Evolutionary conservation across 2,329 filamentous ascomycete species (phyloP), one percentile per base, ranked within the genome.

Genomic region (Graphiopsis chlorocephala): DNA sequence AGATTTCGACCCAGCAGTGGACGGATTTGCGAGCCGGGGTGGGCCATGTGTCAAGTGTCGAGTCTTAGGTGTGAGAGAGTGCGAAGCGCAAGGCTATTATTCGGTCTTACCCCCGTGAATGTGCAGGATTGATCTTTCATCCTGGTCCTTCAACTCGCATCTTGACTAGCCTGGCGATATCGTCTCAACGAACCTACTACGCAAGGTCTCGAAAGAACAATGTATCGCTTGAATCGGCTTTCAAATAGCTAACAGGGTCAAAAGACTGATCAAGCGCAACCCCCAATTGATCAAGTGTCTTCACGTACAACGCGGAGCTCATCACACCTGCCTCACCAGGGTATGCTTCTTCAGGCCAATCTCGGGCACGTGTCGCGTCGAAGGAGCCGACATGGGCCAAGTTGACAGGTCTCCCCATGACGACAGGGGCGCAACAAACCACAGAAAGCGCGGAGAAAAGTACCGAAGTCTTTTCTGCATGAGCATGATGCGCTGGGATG

Each of bases 61-160:
- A 23, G 25, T 31, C 6, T 29, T 4, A 53, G 10, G 26, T 31
- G 50, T 20, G 1, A 28, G 50, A 53, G 25, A 28, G 50, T 12
- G 50, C 50, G 50, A 53, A 29, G 50, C 50, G 50, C 50, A 53
- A 53, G 50, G 50, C 50, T 53, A 20, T 20, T 53, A 29, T 29
- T 53, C 50, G 50, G 50, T 31, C 28, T 17, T 31, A 53, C 7
- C 50, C 50, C 29, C 50, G 26, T 45, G 38, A 23, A 20, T 7
- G 38, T 20, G 38, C 38, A 45, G 38, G 10, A 45, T 11, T 11
- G n/a, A 8, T 11, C 3, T 10, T 45, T 45, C 17, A 45, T 45
- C 38, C 38, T 45, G 38, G n/a, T 20, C 38, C 7, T 20, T 45
- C 38, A 45, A 12, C 2, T 4, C 38, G 38, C 38, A 20, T 45